Base-by-base conservation (phyloP, 2,329 filamentous ascomycete genomes). In the Fusarium neocosmosporiellum region DNA sequence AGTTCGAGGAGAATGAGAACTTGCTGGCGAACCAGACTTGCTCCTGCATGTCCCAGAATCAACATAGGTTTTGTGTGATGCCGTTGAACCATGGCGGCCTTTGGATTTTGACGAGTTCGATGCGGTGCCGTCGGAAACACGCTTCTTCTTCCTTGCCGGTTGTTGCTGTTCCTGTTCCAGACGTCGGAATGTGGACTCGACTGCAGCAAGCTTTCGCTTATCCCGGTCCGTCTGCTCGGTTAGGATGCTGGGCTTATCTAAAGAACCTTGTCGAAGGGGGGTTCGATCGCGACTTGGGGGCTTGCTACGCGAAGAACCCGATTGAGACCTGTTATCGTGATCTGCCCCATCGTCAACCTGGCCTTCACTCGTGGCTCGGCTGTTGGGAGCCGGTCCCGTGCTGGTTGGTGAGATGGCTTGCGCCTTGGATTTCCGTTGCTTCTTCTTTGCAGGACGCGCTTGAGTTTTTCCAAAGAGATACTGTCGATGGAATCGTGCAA, bases 221-320 rank as follows among this genome's bases (percentile, higher is more conserved):
- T 92, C 90, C 33, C 90, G 87, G 71, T 92, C 90, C 1, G 90
- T 91, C 8, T 88, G 88, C 70, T 91, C 90, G 0, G 89, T 91
- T 65, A 91, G 81, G 73, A 91, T 90, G 5, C 88, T 88, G 2
- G 88, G 80, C 11, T 88, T 88, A 59, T 91, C 87, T 65, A 89
- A 87, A 0, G 89, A 88, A 29, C 90, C 90, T 74, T 90, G 88
- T 8, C 87, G 85, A 18, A 86, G 81, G 3, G 91, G 91, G 4
- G 91, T 92, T 72, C 89, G 84, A 72, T 93, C 91, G 62, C 91
- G 88, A 75, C 90, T 93, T 0, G 88, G 86, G 11, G 91, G 89
- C 77, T 93, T 93, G 83, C 90, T 91, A 68, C 87, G 86, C 9
- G 86, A 86, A 13, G 89, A 87, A 2, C 83, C 82, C 0, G 87